phyloP scores from a whole-genome alignment of 2,329 filamentous ascomycete genomes.

The Hirsutella rhossiliensis region DNA sequence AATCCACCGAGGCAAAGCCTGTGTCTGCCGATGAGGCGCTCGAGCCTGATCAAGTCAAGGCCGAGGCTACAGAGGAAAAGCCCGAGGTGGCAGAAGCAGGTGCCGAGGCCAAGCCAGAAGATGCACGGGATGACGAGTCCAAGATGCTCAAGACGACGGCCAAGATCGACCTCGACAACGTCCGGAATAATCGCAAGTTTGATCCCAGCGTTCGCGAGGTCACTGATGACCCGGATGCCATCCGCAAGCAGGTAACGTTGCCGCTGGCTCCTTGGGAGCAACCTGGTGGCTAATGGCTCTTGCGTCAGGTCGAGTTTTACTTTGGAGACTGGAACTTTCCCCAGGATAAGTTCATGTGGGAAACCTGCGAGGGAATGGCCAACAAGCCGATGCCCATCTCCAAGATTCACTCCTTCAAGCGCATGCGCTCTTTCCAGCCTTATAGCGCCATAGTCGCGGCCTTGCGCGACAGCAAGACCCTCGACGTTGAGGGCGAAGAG shows the following conservation, averaged over 20 bases:
- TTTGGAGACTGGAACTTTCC: slow-evolving; percentile 86
- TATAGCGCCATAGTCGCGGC: slow-evolving; percentile 75
- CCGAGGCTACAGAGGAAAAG: slow-evolving; percentile 1
- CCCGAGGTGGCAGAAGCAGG: background rate
- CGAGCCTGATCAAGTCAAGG: background rate
- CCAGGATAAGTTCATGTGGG: slow-evolving; percentile 78
- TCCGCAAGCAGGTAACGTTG: slow-evolving; percentile 62
- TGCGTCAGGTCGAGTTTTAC: slow-evolving; percentile 80
- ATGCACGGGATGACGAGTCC: slow-evolving; percentile 5
- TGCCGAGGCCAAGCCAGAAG: slow-evolving; percentile 4
- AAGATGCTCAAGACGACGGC: slow-evolving; percentile 34
- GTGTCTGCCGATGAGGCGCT: background rate
- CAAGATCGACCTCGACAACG: slow-evolving; percentile 24
- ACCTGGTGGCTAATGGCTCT: background rate
- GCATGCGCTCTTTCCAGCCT: slow-evolving; percentile 91
- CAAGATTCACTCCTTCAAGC: slow-evolving; percentile 76
- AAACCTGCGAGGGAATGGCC: slow-evolving; percentile 60
- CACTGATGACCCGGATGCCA: slow-evolving; percentile 66
- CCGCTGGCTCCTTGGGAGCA: background rate
- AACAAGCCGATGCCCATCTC: slow-evolving; percentile 75
- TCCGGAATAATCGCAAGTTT: slow-evolving; percentile 53
- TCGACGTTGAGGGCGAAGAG: slow-evolving; percentile 64
- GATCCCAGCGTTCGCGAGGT: slow-evolving; percentile 56
- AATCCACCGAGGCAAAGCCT: slow-evolving; percentile 13
- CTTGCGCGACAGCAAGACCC: slow-evolving; percentile 60